Percentiles rank a stretch among this genome's conserved stretches.
phyloP scores from a whole-genome alignment of 1,284 basidiomycete species.

The Puccinia polysora region DNA sequence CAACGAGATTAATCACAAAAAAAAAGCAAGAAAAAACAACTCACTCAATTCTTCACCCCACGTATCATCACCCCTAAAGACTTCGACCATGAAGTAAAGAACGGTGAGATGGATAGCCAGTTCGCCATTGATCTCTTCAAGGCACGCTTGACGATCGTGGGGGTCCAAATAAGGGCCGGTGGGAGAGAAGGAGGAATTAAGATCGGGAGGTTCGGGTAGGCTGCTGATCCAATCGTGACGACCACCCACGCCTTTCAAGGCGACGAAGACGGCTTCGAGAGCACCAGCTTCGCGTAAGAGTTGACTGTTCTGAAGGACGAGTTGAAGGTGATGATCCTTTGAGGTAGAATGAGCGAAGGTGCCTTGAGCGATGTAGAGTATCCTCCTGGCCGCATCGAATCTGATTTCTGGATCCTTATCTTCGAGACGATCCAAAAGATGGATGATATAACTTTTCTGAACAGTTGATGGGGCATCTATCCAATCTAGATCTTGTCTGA shows the following conservation, averaged over 20 bases:
- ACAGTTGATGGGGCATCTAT: slow-evolving; percentile 28
- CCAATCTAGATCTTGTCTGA: slow-evolving; percentile 7
- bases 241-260: slow-evolving; percentile 34
- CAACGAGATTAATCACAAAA: slow-evolving; percentile 42
- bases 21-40: not conserved
- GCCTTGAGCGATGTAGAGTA: slow-evolving; percentile 87
- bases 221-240: slow-evolving; percentile 43
- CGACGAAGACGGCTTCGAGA: slow-evolving; percentile 33
- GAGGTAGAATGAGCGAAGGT: slow-evolving; percentile 84
- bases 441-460: slow-evolving; percentile 61
- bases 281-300: slow-evolving; percentile 52
- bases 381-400: slow-evolving; percentile 75
- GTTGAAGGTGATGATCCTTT: slow-evolving; percentile 88
- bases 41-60: slow-evolving; percentile 81
- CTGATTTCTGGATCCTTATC: slow-evolving; percentile 75
- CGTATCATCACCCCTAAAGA: slow-evolving; percentile 82
- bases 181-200: slow-evolving; percentile 1
- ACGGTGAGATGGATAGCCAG: slow-evolving; percentile 85
- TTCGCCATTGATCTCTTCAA: slow-evolving; percentile 83
- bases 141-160: slow-evolving; percentile 66
- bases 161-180: slow-evolving; percentile 17
- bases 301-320: slow-evolving; percentile 91
- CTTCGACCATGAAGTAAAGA: slow-evolving; percentile 86
- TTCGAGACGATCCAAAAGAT: slow-evolving; percentile 76
- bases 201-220: slow-evolving; percentile 25